Evolutionary conservation across 768 basidiomycete species (phyloP), one percentile per base, ranked within the genome.

Genomic region (Trametes coccinea): DNA sequence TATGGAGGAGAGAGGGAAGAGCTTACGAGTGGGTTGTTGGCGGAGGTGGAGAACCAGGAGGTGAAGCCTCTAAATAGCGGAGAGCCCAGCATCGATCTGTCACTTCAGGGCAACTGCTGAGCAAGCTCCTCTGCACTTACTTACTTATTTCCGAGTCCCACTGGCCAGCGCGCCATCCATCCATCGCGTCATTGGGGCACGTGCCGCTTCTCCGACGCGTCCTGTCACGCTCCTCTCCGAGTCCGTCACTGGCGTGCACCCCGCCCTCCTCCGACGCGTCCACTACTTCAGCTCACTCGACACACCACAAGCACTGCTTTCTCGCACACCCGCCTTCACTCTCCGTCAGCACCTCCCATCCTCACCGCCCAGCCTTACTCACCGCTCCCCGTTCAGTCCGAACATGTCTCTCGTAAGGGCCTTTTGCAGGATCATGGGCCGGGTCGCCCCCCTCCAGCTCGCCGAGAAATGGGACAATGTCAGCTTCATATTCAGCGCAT

Each of bases 381-480:
- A 34, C 33, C 37, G 14, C 37, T 37, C 34, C 34, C 34, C 22
- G 22, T 22, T 22, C 22, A 7, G 39, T 43, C 41, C 41, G 10
- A 6, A 14, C 10, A 65, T 73, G 71, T 72, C 74, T 10, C 58
- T 80, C 34, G 69, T 85, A 11, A 85, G 82, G 71, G 75, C 79
- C 34, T 83, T 88, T 10, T 83, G 82, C 66, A 80, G 77, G 45
- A 85, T 87, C 0, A 89, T 93, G 88, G 89, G 91, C 63, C 82
- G 86, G 30, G 90, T 97, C 64, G 94, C 95, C 1, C 95, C 95
- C 3, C 80, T 93, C 22, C 79, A 84, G 40, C 80, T 97, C 7
- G 95, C 95, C 16, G 94, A 90, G 66, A 84, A 82, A 63, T 98
- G 95, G 94, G 95, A 98, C 70, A 98, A 98, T 75, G 95, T 97